Base-by-base conservation (phyloP, 148 eudicot species). In the Camellia granthamiana region DNA sequence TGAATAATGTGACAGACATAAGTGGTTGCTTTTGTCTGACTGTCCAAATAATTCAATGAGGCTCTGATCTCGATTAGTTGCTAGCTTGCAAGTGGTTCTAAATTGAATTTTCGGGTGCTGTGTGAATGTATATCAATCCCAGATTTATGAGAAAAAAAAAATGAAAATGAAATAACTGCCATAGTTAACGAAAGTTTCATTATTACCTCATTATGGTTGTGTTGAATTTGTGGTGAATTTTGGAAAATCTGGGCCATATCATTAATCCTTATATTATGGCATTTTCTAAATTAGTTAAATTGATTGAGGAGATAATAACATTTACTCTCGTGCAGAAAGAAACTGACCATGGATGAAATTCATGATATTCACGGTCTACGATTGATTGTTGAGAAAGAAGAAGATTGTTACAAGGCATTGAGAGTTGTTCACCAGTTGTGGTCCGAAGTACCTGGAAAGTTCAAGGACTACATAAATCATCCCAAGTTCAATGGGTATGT, bases 321-420 rank as follows among this genome's bases (percentile, higher is more conserved):
- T 69, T 14, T 16, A 9, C 51, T 77, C 42, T 49, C 81, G 6
- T 89, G 87, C 68, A 95, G 99, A 88, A 96, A 96, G 85, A 91
- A 90, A 77, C 84, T 93, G 83, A 87, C 87, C 6, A 88, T 90
- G 92, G 95, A 93, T 83, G 88, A 96, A 85, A 85, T 96, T 52
- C 98, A 96, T 85, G 99, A 96, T 78, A 91, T 91, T 54, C 97
- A 93, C 69, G 99, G 99, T 58, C 80, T 96, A 41, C 91, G 99
- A 41, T 84, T 96, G 91, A 93, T 96, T 76, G 98, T 96, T 75
- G 95, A 96, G 80, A 89, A 88, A 41, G 91, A 92, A 84, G 97
- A 91, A 58, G 99, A 93, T 80, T 96, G 99, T 82, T 93, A 89
- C 72, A 89, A 82, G 87, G 99, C 98, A 23, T 85, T 96, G 74